Percentiles rank a stretch among this genome's conserved stretches.
These are phyloP conservation scores for Ogataea minuta DNA, from an alignment of 805 yeast genomes.

Conservation along the genomic window DNA sequence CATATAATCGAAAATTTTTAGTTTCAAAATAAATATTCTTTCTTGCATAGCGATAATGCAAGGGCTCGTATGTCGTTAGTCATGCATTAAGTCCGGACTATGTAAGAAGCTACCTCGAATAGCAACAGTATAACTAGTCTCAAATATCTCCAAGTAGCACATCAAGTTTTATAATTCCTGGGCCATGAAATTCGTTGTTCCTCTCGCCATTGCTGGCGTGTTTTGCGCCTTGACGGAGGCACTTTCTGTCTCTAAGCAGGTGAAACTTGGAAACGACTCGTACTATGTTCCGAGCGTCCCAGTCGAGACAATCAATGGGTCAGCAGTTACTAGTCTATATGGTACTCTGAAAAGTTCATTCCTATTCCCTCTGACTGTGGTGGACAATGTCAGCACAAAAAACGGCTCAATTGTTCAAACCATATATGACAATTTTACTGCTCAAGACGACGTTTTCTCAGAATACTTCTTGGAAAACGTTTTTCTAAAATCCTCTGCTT, in stretches of 20 bases:
- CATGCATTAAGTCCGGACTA: no score
- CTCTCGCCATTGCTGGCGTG: no score
- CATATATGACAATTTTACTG: constrained; percentile 4
- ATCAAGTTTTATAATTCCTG: no score
- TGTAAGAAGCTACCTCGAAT: no score
- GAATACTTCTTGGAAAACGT: constrained; percentile 12
- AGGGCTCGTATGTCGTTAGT: no score
- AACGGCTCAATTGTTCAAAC: not conserved
- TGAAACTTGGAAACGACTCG: constrained; percentile 6
- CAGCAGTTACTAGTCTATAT: not conserved
- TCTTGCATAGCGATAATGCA: no score
- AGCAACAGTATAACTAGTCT: no score
- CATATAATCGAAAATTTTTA: no score
- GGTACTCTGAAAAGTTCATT: constrained; percentile 9
- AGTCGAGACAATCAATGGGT: constrained; percentile 1
- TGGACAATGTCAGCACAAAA: not conserved
- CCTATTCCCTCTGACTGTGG: constrained; percentile 10
- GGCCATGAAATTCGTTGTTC: no score
- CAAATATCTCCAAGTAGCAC: no score
- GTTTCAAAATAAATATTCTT: no score
- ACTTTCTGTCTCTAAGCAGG: constrained; percentile 13
- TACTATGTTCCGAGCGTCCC: constrained; percentile 14
- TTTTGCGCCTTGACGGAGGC: not conserved
- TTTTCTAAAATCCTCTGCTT: constrained; percentile 1
- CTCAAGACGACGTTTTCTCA: constrained; percentile 12